Evolutionary conservation across 257 asterid species (phyloP).

Genomic region (Paulownia fortunei): DNA sequence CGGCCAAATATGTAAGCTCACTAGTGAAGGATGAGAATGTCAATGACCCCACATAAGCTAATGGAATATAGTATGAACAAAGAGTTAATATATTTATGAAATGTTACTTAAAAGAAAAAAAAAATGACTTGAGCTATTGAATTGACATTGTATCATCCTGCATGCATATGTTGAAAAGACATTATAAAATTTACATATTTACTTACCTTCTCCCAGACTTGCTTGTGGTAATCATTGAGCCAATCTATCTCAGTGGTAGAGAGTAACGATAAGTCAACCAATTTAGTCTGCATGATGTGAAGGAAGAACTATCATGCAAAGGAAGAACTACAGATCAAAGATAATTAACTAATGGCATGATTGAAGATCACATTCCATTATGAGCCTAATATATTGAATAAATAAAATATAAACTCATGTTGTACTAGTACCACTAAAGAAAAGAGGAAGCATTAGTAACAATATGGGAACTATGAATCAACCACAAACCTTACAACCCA

Average conservation of each 20-base stretch:
- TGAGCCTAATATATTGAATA: neutral
- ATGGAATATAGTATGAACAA: neutral
- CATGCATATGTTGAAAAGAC: neutral
- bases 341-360: neutral
- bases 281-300: conserved; percentile 56
- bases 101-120: neutral
- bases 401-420: neutral
- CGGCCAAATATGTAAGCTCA: no score
- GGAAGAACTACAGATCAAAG: conserved; percentile 1
- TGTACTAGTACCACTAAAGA: neutral
- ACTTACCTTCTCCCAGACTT: conserved; percentile 94
- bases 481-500: neutral
- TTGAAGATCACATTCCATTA: conserved; percentile 1
- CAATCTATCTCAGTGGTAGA: conserved; percentile 76
- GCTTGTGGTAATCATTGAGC: conserved; percentile 86
- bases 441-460: neutral
- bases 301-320: no score
- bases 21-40: neutral
- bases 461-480: neutral
- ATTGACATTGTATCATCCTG: conserved; percentile 6
- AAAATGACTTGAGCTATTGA: conserved; percentile 3
- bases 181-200: neutral
- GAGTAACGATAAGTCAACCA: conserved; percentile 70
- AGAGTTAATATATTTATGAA: neutral
- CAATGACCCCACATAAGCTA: neutral